Percentiles rank a stretch among this genome's conserved stretches.
Evolutionary conservation across 2,329 filamentous ascomycete genomes (phyloP).

Genomic region (Bipolaris oryzae): DNA sequence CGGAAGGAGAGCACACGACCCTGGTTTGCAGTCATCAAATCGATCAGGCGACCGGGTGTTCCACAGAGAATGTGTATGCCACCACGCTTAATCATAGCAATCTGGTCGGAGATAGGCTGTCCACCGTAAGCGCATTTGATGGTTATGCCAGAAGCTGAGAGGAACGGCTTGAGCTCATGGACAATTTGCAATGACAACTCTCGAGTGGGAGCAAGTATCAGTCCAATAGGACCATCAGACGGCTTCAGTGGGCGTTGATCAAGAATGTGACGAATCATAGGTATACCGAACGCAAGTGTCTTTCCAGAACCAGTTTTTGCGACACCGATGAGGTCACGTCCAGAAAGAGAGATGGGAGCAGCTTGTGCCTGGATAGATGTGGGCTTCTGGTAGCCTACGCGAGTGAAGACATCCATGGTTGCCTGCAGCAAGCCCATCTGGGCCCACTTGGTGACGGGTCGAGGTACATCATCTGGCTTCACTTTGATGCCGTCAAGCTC

Average conservation of each 20-base stretch:
- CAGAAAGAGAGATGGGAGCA: slow-evolving; percentile 93
- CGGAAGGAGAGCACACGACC: slow-evolving; percentile 92
- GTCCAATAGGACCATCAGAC: slow-evolving; percentile 82
- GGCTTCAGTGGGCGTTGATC: slow-evolving; percentile 83
- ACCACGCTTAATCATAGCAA: slow-evolving; percentile 92
- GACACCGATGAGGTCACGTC: slow-evolving; percentile 92
- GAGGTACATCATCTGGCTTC: slow-evolving; percentile 74
- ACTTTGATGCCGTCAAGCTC: slow-evolving; percentile 97
- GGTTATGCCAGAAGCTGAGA: slow-evolving; percentile 82
- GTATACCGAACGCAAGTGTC: slow-evolving; percentile 91
- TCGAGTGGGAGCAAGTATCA: slow-evolving; percentile 93
- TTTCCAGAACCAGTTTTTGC: slow-evolving; percentile 98
- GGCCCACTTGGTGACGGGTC: slow-evolving; percentile 94
- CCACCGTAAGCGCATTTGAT: slow-evolving; percentile 94
- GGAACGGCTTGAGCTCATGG: slow-evolving; percentile 90
- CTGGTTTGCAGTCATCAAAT: slow-evolving; percentile 89
- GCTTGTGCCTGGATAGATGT: slow-evolving; percentile 96
- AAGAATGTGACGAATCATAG: slow-evolving; percentile 98
- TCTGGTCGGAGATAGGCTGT: slow-evolving; percentile 95
- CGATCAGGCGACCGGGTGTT: slow-evolving; percentile 93
- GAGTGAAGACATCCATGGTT: slow-evolving; percentile 82
- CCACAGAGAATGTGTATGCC: slow-evolving; percentile 89
- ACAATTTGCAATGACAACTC: slow-evolving; percentile 95
- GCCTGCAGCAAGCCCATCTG: slow-evolving; percentile 90
- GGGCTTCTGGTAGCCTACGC: slow-evolving; percentile 82